Evolutionary conservation across 208 protist genomes (phyloP), one percentile per base, ranked within the genome.

Genomic region (Wallacemonas rigidus): DNA sequence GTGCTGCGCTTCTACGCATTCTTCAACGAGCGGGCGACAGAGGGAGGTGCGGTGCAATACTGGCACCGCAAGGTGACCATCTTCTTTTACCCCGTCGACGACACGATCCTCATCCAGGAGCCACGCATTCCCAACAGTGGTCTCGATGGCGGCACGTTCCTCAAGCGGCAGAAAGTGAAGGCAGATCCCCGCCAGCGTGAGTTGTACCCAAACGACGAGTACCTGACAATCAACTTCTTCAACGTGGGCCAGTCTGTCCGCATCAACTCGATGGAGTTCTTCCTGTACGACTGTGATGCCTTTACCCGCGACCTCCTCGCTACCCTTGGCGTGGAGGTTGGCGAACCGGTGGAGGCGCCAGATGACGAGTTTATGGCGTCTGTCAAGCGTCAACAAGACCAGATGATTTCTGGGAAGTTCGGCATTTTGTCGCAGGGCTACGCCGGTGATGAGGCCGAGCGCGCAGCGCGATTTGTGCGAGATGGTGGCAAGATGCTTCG

Each of bases 1-100:
- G 95, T 99, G 44, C 85, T 99, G 15, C 86, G 95, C 45, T 99
- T 99, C 80, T 96, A 95, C 68, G 96, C 94, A 12, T 99, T 95
- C 86, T 98, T 98, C 84, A 85, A 87, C 39, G 97, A 99, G 81
- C 86, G 82, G 5, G 90, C 98, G 12, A 83, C 93, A 26, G 98
- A 99, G 73, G 92, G 86, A 7, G 84, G 80, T 2, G 62, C 77
- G 3, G 91, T 98, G 60, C 69, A 87, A n/a, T 90, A 79, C 53
- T 96, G 97, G 85, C 84, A 99, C 40, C 90, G 96, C 67, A 83
- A 85, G 40, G 90, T 97, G 61, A 84, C 91, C 50, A 96, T 99
- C 43, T 81, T 87, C 47, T 98, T 98, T 72, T 99, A 94, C 71
- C 88, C 97, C 1, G 90, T 85, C 56, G 98, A 99, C 77, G 93